Percentiles rank a stretch among this genome's conserved stretches.
phyloP scores from a whole-genome alignment of 129 eudicot genomes.

The Gnaphalium uliginosum region DNA sequence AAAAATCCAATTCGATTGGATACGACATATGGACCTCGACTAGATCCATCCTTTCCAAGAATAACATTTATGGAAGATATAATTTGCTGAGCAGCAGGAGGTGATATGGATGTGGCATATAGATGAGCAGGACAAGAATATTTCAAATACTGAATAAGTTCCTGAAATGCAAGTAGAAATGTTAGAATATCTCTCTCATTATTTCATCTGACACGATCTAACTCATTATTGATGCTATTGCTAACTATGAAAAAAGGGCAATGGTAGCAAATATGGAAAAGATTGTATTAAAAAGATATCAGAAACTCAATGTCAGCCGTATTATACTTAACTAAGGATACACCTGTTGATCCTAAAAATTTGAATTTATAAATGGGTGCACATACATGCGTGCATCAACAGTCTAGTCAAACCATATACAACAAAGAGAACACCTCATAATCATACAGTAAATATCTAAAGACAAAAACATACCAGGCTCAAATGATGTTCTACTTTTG shows the following conservation, averaged over 20 bases:
- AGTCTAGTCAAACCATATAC: too few relatives aligned
- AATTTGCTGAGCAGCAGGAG: conserved; percentile 96
- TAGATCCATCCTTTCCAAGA: conserved; percentile 93
- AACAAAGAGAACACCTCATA: too few relatives aligned
- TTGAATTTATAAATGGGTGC: too few relatives aligned
- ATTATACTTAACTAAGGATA: conserved; percentile 4
- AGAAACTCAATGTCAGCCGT: background rate
- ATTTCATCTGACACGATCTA: background rate
- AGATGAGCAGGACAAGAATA: conserved; percentile 90
- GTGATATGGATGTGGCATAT: conserved; percentile 90
- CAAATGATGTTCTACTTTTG: too few relatives aligned
- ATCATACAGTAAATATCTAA: too few relatives aligned
- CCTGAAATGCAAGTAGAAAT: conserved; percentile 45
- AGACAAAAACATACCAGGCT: too few relatives aligned
- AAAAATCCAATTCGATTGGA: background rate
- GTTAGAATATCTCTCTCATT: background rate
- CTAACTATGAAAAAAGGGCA: background rate
- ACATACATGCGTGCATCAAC: too few relatives aligned
- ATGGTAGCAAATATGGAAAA: conserved; percentile 7
- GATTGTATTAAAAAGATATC: background rate
- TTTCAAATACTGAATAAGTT: conserved; percentile 79
- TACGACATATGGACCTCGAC: conserved; percentile 61
- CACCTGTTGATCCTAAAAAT: background rate
- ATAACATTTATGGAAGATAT: conserved; percentile 86
- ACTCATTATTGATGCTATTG: conserved; percentile 14